Conservation (phyloP, 495 filamentous ascomycete species). For the Trichoderma virens region DNA sequence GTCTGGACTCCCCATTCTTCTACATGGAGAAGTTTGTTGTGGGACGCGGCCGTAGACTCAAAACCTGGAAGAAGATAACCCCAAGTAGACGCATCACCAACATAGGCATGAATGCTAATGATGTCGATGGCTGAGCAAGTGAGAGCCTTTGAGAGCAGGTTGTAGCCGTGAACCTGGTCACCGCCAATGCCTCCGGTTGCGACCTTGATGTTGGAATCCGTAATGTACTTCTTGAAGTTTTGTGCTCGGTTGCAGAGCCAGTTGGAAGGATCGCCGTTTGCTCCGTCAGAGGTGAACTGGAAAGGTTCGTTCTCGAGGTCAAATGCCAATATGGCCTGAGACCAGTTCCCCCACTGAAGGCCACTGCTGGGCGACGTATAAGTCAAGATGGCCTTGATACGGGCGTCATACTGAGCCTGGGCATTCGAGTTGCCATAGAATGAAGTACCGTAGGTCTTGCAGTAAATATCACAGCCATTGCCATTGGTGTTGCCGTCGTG, state of each 20-base stretch:
- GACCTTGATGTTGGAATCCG: constrained; percentile 19
- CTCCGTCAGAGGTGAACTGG: constrained; percentile 15
- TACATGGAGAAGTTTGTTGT: background rate
- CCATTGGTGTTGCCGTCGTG: background rate
- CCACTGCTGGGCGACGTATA: constrained; percentile 25
- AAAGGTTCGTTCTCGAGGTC: constrained; percentile 36
- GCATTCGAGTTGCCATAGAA: constrained; percentile 26
- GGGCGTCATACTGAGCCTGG: constrained; percentile 25
- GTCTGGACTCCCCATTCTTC: background rate
- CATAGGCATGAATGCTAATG: background rate
- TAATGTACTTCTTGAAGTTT: constrained; percentile 17
- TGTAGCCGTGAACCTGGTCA: constrained; percentile 21
- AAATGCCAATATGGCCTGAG: constrained; percentile 32
- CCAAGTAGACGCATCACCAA: background rate
- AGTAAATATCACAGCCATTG: constrained; percentile 22
- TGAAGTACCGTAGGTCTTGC: constrained; percentile 18
- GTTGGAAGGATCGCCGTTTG: constrained; percentile 20
- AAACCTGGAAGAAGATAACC: background rate
- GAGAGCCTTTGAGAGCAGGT: constrained; percentile 17
- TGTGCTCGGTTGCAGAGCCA: constrained; percentile 28
- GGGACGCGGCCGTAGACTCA: background rate
- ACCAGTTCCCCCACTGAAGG: constrained; percentile 26
- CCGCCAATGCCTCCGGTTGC: constrained; percentile 23
- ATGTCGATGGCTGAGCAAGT: constrained; percentile 20
- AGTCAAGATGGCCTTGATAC: constrained; percentile 25